These are phyloP conservation scores for Pontederia crassipes DNA, from an alignment of 176 grass and related monocot genomes.

Conservation along the genomic window DNA sequence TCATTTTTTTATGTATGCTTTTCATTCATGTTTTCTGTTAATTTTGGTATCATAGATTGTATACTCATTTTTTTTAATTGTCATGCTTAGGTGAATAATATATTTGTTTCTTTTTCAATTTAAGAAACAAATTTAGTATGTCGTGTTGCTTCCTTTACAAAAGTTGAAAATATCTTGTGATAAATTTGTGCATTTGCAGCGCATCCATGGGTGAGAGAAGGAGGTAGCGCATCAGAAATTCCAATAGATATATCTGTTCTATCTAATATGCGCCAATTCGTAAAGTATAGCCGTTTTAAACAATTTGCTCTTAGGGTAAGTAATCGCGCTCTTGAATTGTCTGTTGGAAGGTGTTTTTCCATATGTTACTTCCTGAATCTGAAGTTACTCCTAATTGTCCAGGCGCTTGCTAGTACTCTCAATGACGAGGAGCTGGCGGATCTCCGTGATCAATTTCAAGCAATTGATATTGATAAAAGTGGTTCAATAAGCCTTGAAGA, in stretches of 20 bases:
- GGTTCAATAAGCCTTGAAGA: slow-evolving; percentile 95
- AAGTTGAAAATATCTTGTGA: neutral
- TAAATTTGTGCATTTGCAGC: slow-evolving; percentile 25
- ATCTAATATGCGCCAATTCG: slow-evolving; percentile 92
- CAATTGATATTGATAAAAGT: slow-evolving; percentile 97
- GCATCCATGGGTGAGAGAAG: slow-evolving; percentile 98
- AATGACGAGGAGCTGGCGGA: slow-evolving; percentile 78
- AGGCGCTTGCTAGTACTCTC: slow-evolving; percentile 90
- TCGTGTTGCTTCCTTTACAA: too few relatives aligned
- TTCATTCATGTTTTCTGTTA: neutral
- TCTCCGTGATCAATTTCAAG: slow-evolving; percentile 89
- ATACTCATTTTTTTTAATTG: too few relatives aligned
- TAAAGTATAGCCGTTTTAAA: slow-evolving; percentile 97
- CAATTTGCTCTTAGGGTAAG: slow-evolving; percentile 96
- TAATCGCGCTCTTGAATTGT: neutral
- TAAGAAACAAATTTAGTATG: too few relatives aligned
- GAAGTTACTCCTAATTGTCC: slow-evolving; percentile 15
- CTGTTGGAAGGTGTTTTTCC: neutral
- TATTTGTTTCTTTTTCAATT: too few relatives aligned
- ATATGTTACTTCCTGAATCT: slow-evolving; percentile 6
- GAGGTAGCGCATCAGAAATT: slow-evolving; percentile 86
- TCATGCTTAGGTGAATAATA: too few relatives aligned
- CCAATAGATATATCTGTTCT: slow-evolving; percentile 92
- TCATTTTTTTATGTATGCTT: slow-evolving; percentile 4
- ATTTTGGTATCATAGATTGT: too few relatives aligned